Evolutionary conservation across 768 basidiomycete species (phyloP), one percentile per base, ranked within the genome.

Genomic region (Pleurotus giganteus): DNA sequence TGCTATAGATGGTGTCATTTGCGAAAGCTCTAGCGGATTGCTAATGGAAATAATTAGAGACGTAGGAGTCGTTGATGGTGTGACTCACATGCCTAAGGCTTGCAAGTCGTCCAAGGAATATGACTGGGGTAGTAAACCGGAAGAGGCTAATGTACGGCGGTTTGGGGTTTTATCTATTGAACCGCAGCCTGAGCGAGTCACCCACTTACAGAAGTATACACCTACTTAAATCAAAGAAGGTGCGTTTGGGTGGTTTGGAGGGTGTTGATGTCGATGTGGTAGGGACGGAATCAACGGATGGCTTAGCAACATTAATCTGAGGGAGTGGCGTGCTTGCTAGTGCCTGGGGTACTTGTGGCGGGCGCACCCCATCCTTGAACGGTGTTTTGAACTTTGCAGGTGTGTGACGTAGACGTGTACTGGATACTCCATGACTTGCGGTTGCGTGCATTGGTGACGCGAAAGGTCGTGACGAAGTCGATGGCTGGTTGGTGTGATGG

Each of bases 1-100:
- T 0, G 87, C 87, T 28, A 75, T 71, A 5, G 69, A 64, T 1
- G 80, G 84, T 1, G 79, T 81, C 41, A 89, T 80, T 61, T 81
- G 78, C 21, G 64, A 63, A 2, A 89, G 71, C 56, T 81, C 83
- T 26, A 66, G 58, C 15, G 76, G 55, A 60, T 82, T 76, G 58
- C 86, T 26, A 7, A 37, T 47, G 4, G 28, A 47, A 24, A 52
- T 31, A 47, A 27, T 17, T 11, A 55, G 26, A 24, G n/a, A 44
- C 39, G 53, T 43, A 62, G 29, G 8, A 2, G 34, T 29, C 2
- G 11, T 17, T 21, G 28, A 42, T 39, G 57, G 49, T 26, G 29
- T 52, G 11, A 67, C 79, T 49, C 63, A 86, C 85, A 86, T 75
- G 65, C 78, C 80, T 67, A 79, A 71, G 27, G 65, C 63, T 51